Evolutionary conservation across 2,329 filamentous ascomycete genomes (phyloP), one percentile per base, ranked within the genome.

Genomic region (Clarireedia sp.): DNA sequence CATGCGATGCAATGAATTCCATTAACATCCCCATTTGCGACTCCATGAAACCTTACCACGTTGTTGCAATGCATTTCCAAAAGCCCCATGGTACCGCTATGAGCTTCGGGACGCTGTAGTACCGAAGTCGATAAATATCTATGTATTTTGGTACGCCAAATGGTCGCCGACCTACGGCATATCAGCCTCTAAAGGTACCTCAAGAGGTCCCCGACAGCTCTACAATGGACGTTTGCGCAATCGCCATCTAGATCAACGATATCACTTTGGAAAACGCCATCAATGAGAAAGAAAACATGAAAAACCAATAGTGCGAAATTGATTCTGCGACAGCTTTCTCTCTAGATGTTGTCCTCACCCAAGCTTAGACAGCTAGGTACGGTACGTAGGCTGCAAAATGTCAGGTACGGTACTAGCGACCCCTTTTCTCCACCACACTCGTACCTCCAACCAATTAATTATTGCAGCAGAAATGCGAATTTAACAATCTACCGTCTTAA

Each of bases 121-220:
- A 50, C 46, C 38, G 48, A 29, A 14, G 14, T 54, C 14, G 36
- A 43, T 21, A 47, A 49, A 48, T 43, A 17, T 49, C 2, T 21
- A 24, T 5, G 36, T 54, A 43, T 49, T 40, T 54, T 41, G 24
- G 45, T 19, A 43, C 10, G 41, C 29, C 6, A 43, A 33, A 49
- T 43, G 51, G 51, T 54, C 51, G 51, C 36, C 51, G 51, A 54
- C 44, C 51, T 43, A 43, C 43, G 43, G 45, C 12, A 23, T 26
- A 24, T 54, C 21, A 37, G 23, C 51, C 23, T 41, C 45, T 17
- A 43, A 54, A 47, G 9, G 51, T 49, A 43, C 9, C 29, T 48
- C 5, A 19, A 54, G 23, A 49, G 45, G 26, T 49, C 45, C 51
- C 51, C 51, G 51, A 49, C 41, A 33, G 24, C 16, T 41, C 24